Evolutionary conservation across 305 asterid species (phyloP), one percentile per base, ranked within the genome.

Genomic region (Fraxinus paxiana): DNA sequence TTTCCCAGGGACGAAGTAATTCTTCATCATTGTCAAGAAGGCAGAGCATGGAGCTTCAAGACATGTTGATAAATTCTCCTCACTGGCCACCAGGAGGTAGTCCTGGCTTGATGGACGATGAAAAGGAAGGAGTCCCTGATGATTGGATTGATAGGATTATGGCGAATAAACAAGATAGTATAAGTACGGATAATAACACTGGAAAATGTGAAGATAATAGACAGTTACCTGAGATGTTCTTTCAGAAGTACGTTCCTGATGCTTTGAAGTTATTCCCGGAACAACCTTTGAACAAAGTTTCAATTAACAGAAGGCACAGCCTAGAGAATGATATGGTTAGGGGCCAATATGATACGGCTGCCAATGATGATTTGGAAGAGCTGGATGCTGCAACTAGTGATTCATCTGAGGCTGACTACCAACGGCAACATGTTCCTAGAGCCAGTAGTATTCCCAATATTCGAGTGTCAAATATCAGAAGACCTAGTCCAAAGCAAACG

Each of bases 1-100:
- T 65, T 31, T 3, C 26, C 41, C 90, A 93, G 97, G 89, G 82
- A 28, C 87, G 65, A 73, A 84, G 86, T 59, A 87, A 84, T 61
- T 83, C 87, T 26, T 41, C 85, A n/a, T 77, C 90, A 63, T 84
- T 81, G 10, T 83, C 91, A 8, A 89, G 90, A 85, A 88, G 87
- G 86, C 88, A 86, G 78, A 93, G 97, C 88, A 86, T 91, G 61
- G 98, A 95, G 84, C 82, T 82, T 75, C 88, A 89, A 75, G 94
- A 92, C 78, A 78, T 91, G 41, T 41, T 79, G 18, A 81, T 77
- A 79, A 82, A 81, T 63, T 90, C 93, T 35, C 92, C 94, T 18
- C 83, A 86, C 17, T 90, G 88, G 88, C 88, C 89, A 22, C 81
- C 87, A 34, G 80, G 17, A 48, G 67, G 75, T 67, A 90, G 88